Evolutionary conservation across 306 rosid species (phyloP), one percentile per base, ranked within the genome.

Genomic region (Amphicarpaea edgeworthii): DNA sequence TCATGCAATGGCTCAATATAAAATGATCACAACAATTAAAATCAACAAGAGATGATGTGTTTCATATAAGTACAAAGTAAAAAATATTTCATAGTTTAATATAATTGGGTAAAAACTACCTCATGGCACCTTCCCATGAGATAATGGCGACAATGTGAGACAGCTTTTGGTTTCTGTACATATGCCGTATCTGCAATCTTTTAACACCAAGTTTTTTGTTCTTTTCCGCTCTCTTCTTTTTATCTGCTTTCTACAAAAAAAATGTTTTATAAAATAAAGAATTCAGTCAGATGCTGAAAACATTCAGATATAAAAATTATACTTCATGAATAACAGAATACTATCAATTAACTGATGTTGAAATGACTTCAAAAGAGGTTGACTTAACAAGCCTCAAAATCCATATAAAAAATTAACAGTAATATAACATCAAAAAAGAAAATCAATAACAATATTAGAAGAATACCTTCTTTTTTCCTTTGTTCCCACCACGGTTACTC

Each of bases 141-240:
- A 85, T 82, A 92, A 83, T 95, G 97, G 77, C 90, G 96, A 80
- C 98, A 95, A 75, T 79, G 54, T 20, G 61, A 0, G 20, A 81
- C 60, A 59, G 86, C 9, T 83, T 90, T 94, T 0, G 89, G 87
- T 79, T 82, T 88, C 38, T 72, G 84, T 42, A 85, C 84, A 23
- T n/a, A n/a, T 79, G 83, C 57, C 17, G 86, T 77, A 88, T 68
- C 68, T 87, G 92, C 88, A 86, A 61, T 86, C 90, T 92, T 83
- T 83, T 92, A 67, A 88, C 90, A 73, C 98, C 97, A 69, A 67
- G 90, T 80, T 87, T 50, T 81, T 89, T 88, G 85, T 92, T 90
- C 79, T 79, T 84, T 63, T 82, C 87, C 23, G 98, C 98, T 43
- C 86, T 80, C 59, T 79, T 79, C 87, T 81, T 88, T 72, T 90